Conservation (phyloP, 2,329 filamentous ascomycete species). For the Colletotrichum eleusines region DNA sequence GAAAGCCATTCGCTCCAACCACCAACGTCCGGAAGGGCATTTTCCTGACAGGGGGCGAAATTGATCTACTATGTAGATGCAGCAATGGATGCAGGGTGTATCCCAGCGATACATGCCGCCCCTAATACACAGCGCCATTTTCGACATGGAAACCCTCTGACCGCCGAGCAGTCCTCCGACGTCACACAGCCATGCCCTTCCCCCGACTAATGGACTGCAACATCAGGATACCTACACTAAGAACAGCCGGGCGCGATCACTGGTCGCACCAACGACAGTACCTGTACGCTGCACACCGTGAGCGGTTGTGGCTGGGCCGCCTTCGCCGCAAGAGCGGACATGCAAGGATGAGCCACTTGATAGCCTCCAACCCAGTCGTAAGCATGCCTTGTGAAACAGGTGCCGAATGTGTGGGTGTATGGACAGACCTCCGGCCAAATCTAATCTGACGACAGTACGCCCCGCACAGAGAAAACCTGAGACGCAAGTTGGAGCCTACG, state of each 20-base stretch:
- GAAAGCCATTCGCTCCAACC: neutral
- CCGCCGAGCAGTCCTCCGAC: neutral
- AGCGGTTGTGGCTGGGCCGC: neutral
- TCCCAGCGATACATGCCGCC: too few relatives aligned
- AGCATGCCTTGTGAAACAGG: neutral
- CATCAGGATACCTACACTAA: neutral
- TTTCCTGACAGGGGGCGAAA: too few relatives aligned
- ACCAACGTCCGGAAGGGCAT: too few relatives aligned
- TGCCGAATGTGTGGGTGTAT: neutral
- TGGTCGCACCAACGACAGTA: neutral
- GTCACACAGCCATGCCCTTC: neutral
- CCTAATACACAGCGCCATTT: too few relatives aligned
- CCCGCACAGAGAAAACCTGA: neutral
- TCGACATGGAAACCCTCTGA: neutral
- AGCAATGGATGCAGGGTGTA: neutral
- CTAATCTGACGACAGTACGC: neutral
- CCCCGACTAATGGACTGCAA: neutral
- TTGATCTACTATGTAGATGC: neutral
- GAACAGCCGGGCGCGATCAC: neutral
- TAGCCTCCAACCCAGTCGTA: neutral
- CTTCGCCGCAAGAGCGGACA: neutral
- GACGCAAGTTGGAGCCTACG: neutral
- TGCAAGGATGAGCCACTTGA: too few relatives aligned
- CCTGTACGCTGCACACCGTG: neutral
- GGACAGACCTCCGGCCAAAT: neutral